Evolutionary conservation across 2,329 filamentous ascomycete species (phyloP).

Genomic region (Ophiostoma montium): DNA sequence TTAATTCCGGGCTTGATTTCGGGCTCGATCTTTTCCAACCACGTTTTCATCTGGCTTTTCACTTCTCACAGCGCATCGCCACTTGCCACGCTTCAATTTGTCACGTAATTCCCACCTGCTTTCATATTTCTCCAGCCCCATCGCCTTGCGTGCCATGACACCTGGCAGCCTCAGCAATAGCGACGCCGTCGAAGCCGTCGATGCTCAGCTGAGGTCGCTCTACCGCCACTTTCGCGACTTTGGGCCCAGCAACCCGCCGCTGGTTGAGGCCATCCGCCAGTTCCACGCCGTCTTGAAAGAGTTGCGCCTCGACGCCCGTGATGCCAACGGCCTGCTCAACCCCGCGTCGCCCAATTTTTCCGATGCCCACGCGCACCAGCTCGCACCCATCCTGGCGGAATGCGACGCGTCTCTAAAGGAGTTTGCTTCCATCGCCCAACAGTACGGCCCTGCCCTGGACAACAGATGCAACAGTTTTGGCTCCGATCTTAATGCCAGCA

Average conservation of each 20-base stretch:
- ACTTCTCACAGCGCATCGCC: no score
- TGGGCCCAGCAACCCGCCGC: constrained; percentile 33
- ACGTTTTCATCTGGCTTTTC: no score
- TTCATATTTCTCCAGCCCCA: no score
- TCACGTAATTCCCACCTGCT: not conserved
- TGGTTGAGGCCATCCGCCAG: constrained; percentile 34
- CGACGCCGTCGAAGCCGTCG: constrained; percentile 39
- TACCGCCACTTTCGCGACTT: constrained; percentile 38
- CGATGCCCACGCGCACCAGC: constrained; percentile 32
- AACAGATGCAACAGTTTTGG: not conserved
- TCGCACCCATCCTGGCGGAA: constrained; percentile 38
- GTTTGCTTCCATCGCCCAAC: constrained; percentile 38
- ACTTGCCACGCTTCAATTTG: not conserved
- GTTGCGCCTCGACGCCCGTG: constrained; percentile 42
- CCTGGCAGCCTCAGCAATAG: constrained; percentile 15
- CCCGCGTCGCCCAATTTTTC: constrained; percentile 18
- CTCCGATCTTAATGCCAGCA: not conserved
- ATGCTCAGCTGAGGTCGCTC: constrained; percentile 39
- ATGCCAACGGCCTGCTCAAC: constrained; percentile 41
- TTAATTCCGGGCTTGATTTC: no score
- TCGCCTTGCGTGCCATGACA: constrained; percentile 15
- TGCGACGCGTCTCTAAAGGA: constrained; percentile 40
- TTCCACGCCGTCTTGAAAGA: constrained; percentile 43
- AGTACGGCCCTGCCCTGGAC: constrained; percentile 21
- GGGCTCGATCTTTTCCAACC: no score